Evolutionary conservation across 805 yeast species (phyloP), one percentile per base, ranked within the genome.

Genomic region (Saccharomycopsis fodiens): DNA sequence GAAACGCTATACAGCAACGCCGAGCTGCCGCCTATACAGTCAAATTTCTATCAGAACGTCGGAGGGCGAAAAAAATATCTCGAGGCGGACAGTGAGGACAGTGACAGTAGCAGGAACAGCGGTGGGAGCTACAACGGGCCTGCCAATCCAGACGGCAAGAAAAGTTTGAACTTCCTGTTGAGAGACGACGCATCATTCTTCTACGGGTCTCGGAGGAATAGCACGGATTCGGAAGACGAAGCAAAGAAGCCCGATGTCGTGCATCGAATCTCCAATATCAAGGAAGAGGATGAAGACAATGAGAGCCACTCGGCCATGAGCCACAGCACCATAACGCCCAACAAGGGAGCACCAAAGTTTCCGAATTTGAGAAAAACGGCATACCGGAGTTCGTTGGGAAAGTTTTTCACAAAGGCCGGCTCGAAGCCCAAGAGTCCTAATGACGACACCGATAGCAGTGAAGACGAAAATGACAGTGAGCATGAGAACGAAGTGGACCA

Each of bases 361-460:
- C 46, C 23, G 37, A 46, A 39, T 19, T 42, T 48, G 6, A 35
- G 35, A n/a, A 44, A 44, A 29, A 45, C 23, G 19, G 41, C 47
- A n/a, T 49, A 49, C 16, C 32, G 45, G 10, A 36, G 43, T 3
- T 46, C 50, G 8, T 32, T 49, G 25, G 52, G 52, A 25, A 49
- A 49, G 21, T 46, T 49, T 20, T 49, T 49, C 39, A 42, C 48
- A 2, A 42, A 43, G 41, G 15, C 42, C 3, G 25, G 35, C 7
- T 8, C 39, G 2, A 38, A 36, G 32, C 32, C 23, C 19, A 41
- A 35, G 21, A 44, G 38, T 16, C 37, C 41, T 37, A 34, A 39
- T 19, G 52, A 47, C 21, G 50, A 49, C 23, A 49, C 50, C 34
- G 52, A 49, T 20, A 44, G 47, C 29, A 44, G 48, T 47, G 47